Base-by-base conservation (phyloP, 768 basidiomycete genomes). In the Steccherinum ochraceum region DNA sequence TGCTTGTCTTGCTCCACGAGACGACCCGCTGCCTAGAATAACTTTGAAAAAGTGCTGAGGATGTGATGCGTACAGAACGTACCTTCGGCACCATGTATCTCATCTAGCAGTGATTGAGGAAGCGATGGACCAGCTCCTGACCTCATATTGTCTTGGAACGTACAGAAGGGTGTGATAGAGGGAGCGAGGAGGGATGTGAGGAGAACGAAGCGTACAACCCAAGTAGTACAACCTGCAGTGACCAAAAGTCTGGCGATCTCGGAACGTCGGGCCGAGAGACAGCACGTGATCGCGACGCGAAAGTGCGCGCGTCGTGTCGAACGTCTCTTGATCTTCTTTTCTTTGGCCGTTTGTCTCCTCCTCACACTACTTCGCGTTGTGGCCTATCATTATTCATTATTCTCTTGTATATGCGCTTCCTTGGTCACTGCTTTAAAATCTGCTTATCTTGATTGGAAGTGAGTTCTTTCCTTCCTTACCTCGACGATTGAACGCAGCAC, bases 101-200 rank as follows among this genome's bases (percentile, higher is more conserved):
- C 64, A 20, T 65, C 64, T 41, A 65, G 59, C 30, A 65, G 56
- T 19, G 60, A 48, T 45, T 56, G 49, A 5, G 64, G 64, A 23
- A 65, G 56, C 13, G 63, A 61, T 21, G 63, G 63, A 27, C 58
- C 58, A 35, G 30, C 30, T 35, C 30, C 7, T 35, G 16, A 16
- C 16, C 16, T 35, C 30, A 16, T 7, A 35, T 35, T 35, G 30
- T 7, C 30, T 7, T 35, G 30, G 7, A 35, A 16, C 16, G 30
- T 7, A 35, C 7, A 35, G 30, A 35, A 35, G 30, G 16, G 7
- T 35, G 7, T n/a, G n/a, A 35, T 7, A 35, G 30, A 35, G 16
- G 16, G 30, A 7, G 30, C 16, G 7, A 16, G 30, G 30, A 35
- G 30, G 30, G 30, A 35, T n/a, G n/a, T n/a, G n/a, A n/a, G n/a